Conservation (phyloP, 23 red algal genomes). For the Gracilaria vermiculophylla region DNA sequence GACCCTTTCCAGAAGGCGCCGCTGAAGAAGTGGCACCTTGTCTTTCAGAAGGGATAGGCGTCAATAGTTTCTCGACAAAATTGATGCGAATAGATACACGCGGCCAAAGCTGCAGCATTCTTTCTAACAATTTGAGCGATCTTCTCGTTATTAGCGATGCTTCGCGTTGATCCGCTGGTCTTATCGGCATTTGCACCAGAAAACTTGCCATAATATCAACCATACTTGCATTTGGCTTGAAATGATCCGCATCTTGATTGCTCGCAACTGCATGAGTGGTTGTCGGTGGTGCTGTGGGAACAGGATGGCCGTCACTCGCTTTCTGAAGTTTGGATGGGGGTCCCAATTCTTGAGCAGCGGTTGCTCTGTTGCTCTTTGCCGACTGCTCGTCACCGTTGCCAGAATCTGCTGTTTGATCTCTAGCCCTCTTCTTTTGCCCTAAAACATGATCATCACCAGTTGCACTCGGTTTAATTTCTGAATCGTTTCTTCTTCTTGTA, state of each 20-base stretch:
- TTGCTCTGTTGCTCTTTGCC: background rate
- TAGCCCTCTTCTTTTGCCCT: constrained; percentile 13
- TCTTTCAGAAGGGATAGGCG: constrained; percentile 15
- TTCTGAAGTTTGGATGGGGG: constrained; percentile 56
- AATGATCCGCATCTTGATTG: constrained; percentile 51
- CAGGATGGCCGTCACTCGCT: constrained; percentile 15
- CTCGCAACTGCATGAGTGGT: background rate
- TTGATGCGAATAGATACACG: constrained; percentile 32
- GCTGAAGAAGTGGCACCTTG: constrained; percentile 2
- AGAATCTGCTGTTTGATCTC: constrained; percentile 2
- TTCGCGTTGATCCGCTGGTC: constrained; percentile 45
- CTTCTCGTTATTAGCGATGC: constrained; percentile 42
- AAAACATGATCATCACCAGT: background rate
- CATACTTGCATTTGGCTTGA: constrained; percentile 55
- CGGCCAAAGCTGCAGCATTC: constrained; percentile 68
- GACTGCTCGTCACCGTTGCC: background rate
- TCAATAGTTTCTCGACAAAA: constrained; percentile 58
- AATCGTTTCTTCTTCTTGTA: background rate
- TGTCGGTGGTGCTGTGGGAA: background rate
- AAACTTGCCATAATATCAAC: constrained; percentile 65
- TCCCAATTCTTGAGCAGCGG: background rate
- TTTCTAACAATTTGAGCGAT: constrained; percentile 48
- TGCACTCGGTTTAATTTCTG: background rate
- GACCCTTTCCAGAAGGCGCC: background rate
- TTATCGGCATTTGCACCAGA: constrained; percentile 67